A percentile compares a stretch with the other conserved stretches of the same genome.
Conservation (phyloP, 1,284 basidiomycete genomes). For the Salmacisia buchloeana region DNA sequence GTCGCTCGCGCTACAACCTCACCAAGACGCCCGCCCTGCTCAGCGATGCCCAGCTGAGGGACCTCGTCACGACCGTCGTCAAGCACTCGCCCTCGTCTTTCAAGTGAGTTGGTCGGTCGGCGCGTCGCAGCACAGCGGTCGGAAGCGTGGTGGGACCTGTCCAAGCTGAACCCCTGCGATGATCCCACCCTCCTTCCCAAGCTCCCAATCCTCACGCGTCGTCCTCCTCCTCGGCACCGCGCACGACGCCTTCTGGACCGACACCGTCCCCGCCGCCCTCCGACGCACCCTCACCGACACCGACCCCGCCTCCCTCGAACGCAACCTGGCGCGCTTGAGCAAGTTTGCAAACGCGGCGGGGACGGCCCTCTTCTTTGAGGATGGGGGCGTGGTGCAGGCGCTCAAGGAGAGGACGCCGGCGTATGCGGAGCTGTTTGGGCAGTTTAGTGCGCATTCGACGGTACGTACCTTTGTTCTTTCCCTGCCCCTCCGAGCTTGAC, state of each 20-base stretch:
- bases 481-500: neutral
- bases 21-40: neutral
- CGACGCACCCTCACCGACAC: slow-evolving; percentile 22
- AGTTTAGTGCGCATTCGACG: slow-evolving; percentile 24
- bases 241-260: slow-evolving; percentile 53
- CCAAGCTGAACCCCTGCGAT: neutral
- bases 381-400: slow-evolving; percentile 25
- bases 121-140: too few species aligned
- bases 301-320: slow-evolving; percentile 10
- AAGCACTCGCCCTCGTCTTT: neutral
- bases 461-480: neutral
- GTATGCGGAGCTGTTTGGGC: slow-evolving; percentile 52
- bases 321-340: slow-evolving; percentile 37
- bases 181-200: neutral
- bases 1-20: neutral
- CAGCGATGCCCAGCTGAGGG: neutral
- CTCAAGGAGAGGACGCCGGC: slow-evolving; percentile 51
- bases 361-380: slow-evolving; percentile 54
- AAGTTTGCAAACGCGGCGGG: slow-evolving; percentile 53
- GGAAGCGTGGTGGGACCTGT: too few species aligned
- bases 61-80: neutral
- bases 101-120: slow-evolving; percentile 2
- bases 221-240: slow-evolving; percentile 52
- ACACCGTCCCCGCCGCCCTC: slow-evolving; percentile 44
- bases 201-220: slow-evolving; percentile 7